A percentile compares a stretch with the other conserved stretches of the same genome.
Conservation (phyloP, 192 early-diverging fungal genomes). For the Coemansia sp. region DNA sequence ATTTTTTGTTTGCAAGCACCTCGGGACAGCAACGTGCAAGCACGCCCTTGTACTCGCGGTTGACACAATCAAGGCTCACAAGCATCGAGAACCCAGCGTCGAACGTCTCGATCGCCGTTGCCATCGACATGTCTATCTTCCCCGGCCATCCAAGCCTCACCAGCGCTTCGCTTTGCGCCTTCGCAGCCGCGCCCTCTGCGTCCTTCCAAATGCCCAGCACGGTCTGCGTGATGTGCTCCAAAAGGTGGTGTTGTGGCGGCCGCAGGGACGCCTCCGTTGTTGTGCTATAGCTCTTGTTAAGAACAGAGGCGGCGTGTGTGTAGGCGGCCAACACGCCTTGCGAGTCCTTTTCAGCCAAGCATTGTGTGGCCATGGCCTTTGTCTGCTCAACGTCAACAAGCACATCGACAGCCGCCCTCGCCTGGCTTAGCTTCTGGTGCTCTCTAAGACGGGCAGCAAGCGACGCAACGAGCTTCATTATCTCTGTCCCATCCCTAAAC, state of each 20-base stretch:
- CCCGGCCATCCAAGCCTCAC: conserved; percentile 41
- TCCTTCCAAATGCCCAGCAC: conserved; percentile 27
- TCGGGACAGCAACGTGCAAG: conserved; percentile 14
- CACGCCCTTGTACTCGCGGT: conserved; percentile 13
- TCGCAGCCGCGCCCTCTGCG: conserved; percentile 25
- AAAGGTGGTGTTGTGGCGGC: conserved; percentile 14
- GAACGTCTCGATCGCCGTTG: conserved; percentile 24
- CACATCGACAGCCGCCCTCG: conserved; percentile 41
- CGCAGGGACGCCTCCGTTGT: not conserved
- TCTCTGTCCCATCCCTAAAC: conserved; percentile 41
- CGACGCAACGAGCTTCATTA: conserved; percentile 34
- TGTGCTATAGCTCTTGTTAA: conserved; percentile 5
- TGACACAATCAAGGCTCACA: conserved; percentile 26
- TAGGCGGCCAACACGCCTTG: conserved; percentile 31
- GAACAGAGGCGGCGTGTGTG: conserved; percentile 17
- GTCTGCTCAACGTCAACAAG: conserved; percentile 34
- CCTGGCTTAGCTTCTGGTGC: conserved; percentile 27
- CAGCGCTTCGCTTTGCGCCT: conserved; percentile 26
- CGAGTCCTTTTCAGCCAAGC: not conserved
- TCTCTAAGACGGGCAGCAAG: conserved; percentile 31
- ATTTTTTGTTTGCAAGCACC: conserved; percentile 9
- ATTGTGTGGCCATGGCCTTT: conserved; percentile 16
- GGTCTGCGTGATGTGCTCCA: conserved; percentile 24
- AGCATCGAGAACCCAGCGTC: conserved; percentile 34
- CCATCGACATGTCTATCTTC: conserved; percentile 34